phyloP scores from a whole-genome alignment of 768 basidiomycete genomes.

The Ephemerocybe angulata region DNA sequence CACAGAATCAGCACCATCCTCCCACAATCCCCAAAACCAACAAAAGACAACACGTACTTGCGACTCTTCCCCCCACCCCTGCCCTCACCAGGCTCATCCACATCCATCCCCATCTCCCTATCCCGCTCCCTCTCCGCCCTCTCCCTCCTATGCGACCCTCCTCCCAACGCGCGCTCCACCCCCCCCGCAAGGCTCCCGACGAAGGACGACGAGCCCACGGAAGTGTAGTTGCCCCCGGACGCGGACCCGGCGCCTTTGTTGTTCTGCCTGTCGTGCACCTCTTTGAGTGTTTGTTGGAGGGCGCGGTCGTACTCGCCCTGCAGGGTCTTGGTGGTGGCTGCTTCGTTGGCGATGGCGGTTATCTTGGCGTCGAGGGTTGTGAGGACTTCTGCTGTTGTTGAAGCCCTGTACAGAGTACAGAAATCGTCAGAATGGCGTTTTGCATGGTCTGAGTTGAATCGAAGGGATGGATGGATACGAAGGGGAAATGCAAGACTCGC shows the following conservation, averaged over 20 bases:
- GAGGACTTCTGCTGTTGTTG: slow-evolving; percentile 68
- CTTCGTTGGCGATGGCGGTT: slow-evolving; percentile 44
- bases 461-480: too few relatives aligned
- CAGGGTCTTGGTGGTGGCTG: slow-evolving; percentile 34
- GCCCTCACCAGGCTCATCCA: slow-evolving; percentile 66
- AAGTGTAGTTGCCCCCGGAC: not conserved
- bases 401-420: too few relatives aligned
- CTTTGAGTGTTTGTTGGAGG: slow-evolving; percentile 53
- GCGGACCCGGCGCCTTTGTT: slow-evolving; percentile 32
- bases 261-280: slow-evolving; percentile 61
- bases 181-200: too few relatives aligned
- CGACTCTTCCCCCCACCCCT: slow-evolving; percentile 49
- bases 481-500: too few relatives aligned
- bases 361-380: slow-evolving; percentile 71
- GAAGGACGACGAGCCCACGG: too few relatives aligned
- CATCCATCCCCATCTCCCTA: slow-evolving; percentile 49
- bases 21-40: not conserved
- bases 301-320: slow-evolving; percentile 53
- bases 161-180: too few relatives aligned
- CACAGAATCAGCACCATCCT: too few relatives aligned
- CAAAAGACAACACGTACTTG: slow-evolving; percentile 53
- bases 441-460: too few relatives aligned
- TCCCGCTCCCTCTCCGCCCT: slow-evolving; percentile 30
- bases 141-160: too few relatives aligned
- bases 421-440: too few relatives aligned